phyloP scores from a whole-genome alignment of 2,329 filamentous ascomycete species.

The Westerdykella sp. region DNA sequence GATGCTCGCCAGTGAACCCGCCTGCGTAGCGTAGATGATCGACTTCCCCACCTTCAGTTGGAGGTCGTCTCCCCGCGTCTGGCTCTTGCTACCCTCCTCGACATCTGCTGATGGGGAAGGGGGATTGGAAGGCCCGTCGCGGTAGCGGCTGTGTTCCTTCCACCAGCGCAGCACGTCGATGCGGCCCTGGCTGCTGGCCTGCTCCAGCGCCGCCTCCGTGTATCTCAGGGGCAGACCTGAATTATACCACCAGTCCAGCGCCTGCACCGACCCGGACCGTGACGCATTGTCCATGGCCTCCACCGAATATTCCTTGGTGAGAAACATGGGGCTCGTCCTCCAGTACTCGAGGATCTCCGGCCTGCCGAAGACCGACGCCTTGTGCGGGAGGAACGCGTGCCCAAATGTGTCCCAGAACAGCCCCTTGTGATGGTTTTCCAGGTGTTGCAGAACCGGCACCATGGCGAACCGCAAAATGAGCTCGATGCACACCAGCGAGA shows the following conservation, averaged over 20 bases:
- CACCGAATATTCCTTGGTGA: slow-evolving; percentile 77
- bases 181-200: slow-evolving; percentile 77
- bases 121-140: slow-evolving; percentile 19
- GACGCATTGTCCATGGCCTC: slow-evolving; percentile 86
- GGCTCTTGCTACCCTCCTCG: slow-evolving; percentile 7
- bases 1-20: slow-evolving; percentile 69
- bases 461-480: slow-evolving; percentile 89
- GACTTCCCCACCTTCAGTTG: slow-evolving; percentile 76
- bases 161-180: slow-evolving; percentile 90
- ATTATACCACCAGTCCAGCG: slow-evolving; percentile 87
- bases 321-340: slow-evolving; percentile 73
- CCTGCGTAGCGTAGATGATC: slow-evolving; percentile 75
- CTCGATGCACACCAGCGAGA: slow-evolving; percentile 77
- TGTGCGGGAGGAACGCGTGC: slow-evolving; percentile 73
- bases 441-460: slow-evolving; percentile 67
- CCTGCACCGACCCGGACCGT: slow-evolving; percentile 73
- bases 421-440: slow-evolving; percentile 61
- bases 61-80: slow-evolving; percentile 26
- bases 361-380: slow-evolving; percentile 82
- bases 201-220: slow-evolving; percentile 80
- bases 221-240: slow-evolving; percentile 75
- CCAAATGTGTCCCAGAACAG: slow-evolving; percentile 84
- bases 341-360: slow-evolving; percentile 86
- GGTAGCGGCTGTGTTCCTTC: slow-evolving; percentile 60
- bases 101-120: slow-evolving; percentile 12